phyloP scores from a whole-genome alignment of 495 filamentous ascomycete species.

The Neurospora sp. region DNA sequence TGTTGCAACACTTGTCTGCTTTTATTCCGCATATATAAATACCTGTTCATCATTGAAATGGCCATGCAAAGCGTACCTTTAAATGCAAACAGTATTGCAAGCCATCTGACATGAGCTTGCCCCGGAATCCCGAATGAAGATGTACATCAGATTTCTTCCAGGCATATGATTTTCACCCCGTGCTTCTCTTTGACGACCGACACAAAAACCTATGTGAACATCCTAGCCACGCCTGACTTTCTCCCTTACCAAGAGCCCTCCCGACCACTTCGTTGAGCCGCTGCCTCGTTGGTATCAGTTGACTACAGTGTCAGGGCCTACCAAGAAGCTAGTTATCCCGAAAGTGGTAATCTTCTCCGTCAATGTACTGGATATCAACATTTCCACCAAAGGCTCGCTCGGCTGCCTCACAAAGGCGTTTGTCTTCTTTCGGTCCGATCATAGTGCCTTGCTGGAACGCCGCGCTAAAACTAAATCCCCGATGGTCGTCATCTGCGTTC shows the following conservation, averaged over 20 bases:
- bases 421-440: not conserved
- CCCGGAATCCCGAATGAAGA: not conserved
- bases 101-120: not conserved
- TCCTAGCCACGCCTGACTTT: not conserved
- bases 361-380: not conserved
- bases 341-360: not conserved
- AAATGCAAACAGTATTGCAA: not conserved
- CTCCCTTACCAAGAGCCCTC: not conserved
- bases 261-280: not conserved
- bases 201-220: not conserved
- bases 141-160: not conserved
- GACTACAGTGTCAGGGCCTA: not conserved
- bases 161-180: not conserved
- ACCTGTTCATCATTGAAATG: not conserved
- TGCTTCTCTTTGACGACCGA: not conserved
- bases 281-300: not conserved
- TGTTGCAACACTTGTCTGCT: not conserved
- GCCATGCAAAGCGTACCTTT: not conserved
- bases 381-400: not conserved
- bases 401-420: not conserved
- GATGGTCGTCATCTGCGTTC: slow-evolving; percentile 14
- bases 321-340: not conserved
- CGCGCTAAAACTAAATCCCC: slow-evolving; percentile 7
- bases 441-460: not conserved
- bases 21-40: not conserved